A percentile compares a stretch with the other conserved stretches of the same genome.
phyloP scores from a whole-genome alignment of 192 early-diverging fungal species.

The Backusella mclennaniae region DNA sequence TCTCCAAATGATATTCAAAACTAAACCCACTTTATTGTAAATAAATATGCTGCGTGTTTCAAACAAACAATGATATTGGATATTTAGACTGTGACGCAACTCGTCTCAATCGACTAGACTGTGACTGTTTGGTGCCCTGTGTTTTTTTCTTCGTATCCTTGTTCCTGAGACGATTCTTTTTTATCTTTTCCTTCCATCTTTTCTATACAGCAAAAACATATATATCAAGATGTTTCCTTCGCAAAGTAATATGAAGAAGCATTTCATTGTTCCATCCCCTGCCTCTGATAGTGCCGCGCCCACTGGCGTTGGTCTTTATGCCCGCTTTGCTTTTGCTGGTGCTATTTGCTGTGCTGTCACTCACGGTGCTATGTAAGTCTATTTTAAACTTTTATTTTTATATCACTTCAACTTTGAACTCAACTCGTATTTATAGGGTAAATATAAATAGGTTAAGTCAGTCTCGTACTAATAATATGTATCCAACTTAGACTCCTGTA shows the following conservation, averaged over 20 bases:
- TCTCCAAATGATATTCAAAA: neutral
- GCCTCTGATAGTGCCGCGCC: conserved; percentile 37
- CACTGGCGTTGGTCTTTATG: conserved; percentile 50
- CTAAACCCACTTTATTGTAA: neutral
- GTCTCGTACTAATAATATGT: neutral
- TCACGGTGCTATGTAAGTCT: conserved; percentile 51
- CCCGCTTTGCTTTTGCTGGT: conserved; percentile 58
- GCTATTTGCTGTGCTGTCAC: conserved; percentile 60
- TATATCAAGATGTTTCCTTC: conserved; percentile 25
- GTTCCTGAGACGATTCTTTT: neutral
- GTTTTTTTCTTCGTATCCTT: neutral
- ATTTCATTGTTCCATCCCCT: conserved; percentile 33
- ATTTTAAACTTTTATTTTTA: neutral
- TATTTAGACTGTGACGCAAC: neutral
- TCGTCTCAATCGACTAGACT: neutral
- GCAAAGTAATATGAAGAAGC: conserved; percentile 32
- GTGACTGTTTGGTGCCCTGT: conserved; percentile 6
- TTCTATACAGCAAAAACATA: neutral
- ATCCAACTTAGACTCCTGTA: conserved; percentile 36
- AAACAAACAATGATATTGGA: neutral
- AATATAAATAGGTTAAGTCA: neutral
- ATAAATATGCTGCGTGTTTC: conserved; percentile 2
- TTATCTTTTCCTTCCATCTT: neutral
- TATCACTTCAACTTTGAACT: neutral
- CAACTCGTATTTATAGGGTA: conserved; percentile 6